Conservation (phyloP, 495 filamentous ascomycete species). For the Pyrenula aspistea region DNA sequence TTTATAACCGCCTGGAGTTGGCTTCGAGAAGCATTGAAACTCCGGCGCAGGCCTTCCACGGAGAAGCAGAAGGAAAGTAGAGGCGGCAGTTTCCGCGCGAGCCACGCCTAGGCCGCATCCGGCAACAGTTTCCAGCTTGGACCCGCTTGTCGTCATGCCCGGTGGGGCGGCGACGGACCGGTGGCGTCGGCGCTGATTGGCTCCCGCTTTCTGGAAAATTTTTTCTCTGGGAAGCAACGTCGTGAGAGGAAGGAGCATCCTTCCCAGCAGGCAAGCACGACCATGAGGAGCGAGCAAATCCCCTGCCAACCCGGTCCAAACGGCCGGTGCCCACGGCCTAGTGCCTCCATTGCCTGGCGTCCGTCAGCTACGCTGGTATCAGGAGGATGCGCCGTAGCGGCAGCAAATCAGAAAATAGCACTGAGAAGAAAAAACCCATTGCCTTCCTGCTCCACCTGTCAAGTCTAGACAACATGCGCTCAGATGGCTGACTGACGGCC, state of each 20-base stretch:
- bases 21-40: too few species aligned
- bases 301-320: too few species aligned
- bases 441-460: neutral
- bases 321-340: too few species aligned
- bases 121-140: neutral
- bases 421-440: too few species aligned
- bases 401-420: too few species aligned
- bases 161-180: neutral
- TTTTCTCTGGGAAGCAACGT: neutral
- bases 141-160: neutral
- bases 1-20: too few species aligned
- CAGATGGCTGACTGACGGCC: neutral
- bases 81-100: neutral
- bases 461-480: neutral
- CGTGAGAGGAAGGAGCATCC: neutral
- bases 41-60: neutral
- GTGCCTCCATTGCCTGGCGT: too few species aligned
- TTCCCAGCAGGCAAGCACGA: neutral
- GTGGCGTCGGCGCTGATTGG: neutral
- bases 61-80: neutral
- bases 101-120: neutral
- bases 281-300: neutral
- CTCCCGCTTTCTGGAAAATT: slow-evolving; percentile 1
- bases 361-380: too few species aligned
- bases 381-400: too few species aligned